Conservation (phyloP, 768 basidiomycete genomes). For the Rhizopogon rudus region DNA sequence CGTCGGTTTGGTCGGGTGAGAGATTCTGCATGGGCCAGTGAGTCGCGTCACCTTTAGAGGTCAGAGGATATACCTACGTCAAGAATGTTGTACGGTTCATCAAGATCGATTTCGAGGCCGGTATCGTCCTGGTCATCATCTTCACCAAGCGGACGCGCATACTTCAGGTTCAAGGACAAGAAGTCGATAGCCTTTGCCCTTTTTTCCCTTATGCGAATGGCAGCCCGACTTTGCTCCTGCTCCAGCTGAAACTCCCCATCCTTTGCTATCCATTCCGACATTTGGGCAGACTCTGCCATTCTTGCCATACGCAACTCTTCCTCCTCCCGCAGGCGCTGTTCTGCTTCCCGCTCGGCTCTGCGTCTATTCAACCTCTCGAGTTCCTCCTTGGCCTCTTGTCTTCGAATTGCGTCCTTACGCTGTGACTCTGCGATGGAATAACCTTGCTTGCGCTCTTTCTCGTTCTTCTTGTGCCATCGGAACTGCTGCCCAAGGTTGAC, state of each 20-base stretch:
- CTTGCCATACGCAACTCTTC: conserved; percentile 88
- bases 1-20: conserved; percentile 81
- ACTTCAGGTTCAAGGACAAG: conserved; percentile 91
- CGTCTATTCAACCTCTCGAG: conserved; percentile 85
- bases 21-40: conserved; percentile 56
- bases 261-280: conserved; percentile 97
- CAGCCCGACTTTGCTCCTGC: conserved; percentile 85
- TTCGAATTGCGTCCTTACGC: conserved; percentile 69
- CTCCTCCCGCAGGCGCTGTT: conserved; percentile 83
- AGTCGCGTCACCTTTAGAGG: neutral
- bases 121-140: conserved; percentile 80
- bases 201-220: conserved; percentile 93
- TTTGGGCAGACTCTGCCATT: conserved; percentile 90
- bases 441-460: conserved; percentile 91
- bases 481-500: conserved; percentile 95
- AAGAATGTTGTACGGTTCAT: conserved; percentile 97
- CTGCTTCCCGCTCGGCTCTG: conserved; percentile 89
- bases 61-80: conserved; percentile 53
- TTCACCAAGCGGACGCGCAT: conserved; percentile 68
- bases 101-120: conserved; percentile 94
- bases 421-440: conserved; percentile 75
- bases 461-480: conserved; percentile 97
- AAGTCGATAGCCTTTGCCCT: conserved; percentile 99
- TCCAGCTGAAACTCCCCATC: conserved; percentile 97
- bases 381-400: conserved; percentile 93